phyloP scores from a whole-genome alignment of 1,139 yeast genomes.

The Candida labiduridarum region DNA sequence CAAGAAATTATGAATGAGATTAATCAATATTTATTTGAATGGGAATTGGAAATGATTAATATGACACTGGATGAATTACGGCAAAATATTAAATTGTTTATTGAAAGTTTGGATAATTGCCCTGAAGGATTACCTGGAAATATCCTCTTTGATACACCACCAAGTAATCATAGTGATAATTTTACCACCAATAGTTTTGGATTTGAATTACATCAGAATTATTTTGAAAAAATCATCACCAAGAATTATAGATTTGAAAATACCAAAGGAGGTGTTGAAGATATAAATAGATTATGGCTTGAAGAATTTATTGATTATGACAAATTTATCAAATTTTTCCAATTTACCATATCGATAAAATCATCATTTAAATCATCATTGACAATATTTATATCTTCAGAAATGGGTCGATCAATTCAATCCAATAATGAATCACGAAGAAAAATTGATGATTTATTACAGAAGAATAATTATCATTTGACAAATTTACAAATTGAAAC shows the following conservation, averaged over 20 bases:
- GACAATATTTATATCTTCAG: slow-evolving; percentile 15
- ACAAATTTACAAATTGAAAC: slow-evolving; percentile 10
- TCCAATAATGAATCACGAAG: slow-evolving; percentile 7
- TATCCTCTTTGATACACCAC: slow-evolving; percentile 23
- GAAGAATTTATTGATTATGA: slow-evolving; percentile 17
- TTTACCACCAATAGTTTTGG: slow-evolving; percentile 20
- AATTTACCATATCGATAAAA: slow-evolving; percentile 33
- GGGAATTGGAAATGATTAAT: slow-evolving; percentile 28
- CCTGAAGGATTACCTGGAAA: slow-evolving; percentile 20
- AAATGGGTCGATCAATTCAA: slow-evolving; percentile 8
- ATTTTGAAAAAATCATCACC: slow-evolving; percentile 52
- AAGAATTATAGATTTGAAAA: slow-evolving; percentile 40
- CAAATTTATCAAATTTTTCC: slow-evolving; percentile 35
- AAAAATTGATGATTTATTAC: slow-evolving; percentile 6
- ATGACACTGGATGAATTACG: slow-evolving; percentile 36
- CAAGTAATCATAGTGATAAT: slow-evolving; percentile 29
- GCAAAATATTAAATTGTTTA: slow-evolving; percentile 36
- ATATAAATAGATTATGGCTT: slow-evolving; percentile 25
- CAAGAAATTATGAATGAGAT: slow-evolving; percentile 42
- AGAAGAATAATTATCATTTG: slow-evolving; percentile 6
- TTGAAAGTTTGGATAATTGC: slow-evolving; percentile 21
- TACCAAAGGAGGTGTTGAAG: slow-evolving; percentile 36
- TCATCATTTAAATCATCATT: slow-evolving; percentile 35
- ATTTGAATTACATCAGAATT: slow-evolving; percentile 39
- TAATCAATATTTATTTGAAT: slow-evolving; percentile 44